Conservation (phyloP, 352 stramenopile genomes). For the Globisporangium mamillatum region DNA sequence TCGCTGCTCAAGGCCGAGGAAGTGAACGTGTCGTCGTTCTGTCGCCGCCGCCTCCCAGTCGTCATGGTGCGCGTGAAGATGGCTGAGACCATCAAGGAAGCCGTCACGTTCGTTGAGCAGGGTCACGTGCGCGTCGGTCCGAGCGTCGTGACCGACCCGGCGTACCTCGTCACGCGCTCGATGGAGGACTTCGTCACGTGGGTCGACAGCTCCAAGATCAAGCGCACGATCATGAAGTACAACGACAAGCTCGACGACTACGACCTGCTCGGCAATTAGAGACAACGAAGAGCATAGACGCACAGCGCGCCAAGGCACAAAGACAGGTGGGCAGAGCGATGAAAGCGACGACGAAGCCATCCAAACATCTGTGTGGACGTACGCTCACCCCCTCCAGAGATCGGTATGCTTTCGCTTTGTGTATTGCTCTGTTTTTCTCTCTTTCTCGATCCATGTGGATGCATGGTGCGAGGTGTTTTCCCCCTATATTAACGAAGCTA, state of each 20-base stretch:
- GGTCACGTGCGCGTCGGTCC: slow-evolving; percentile 94
- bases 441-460: neutral
- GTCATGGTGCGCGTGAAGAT: slow-evolving; percentile 99
- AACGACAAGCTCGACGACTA: slow-evolving; percentile 99
- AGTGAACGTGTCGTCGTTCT: slow-evolving; percentile 94
- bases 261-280: slow-evolving; percentile 96
- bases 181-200: slow-evolving; percentile 99
- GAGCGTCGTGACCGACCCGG: slow-evolving; percentile 93
- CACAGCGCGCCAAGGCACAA: neutral
- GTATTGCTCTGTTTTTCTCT: slow-evolving; percentile 1
- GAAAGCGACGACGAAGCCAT: neutral
- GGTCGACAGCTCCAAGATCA: slow-evolving; percentile 98
- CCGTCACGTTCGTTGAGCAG: slow-evolving; percentile 97
- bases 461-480: neutral
- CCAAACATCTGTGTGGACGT: neutral
- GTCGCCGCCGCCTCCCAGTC: slow-evolving; percentile 94
- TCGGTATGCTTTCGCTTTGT: neutral
- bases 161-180: slow-evolving; percentile 96
- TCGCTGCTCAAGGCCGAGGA: slow-evolving; percentile 97
- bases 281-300: neutral
- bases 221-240: slow-evolving; percentile 97
- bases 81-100: slow-evolving; percentile 97
- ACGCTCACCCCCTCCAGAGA: neutral
- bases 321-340: neutral
- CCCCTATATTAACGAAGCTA: slow-evolving; percentile 14